Evolutionary conservation across 306 rosid species (phyloP).

Genomic region (Cicer chorassanicum): DNA sequence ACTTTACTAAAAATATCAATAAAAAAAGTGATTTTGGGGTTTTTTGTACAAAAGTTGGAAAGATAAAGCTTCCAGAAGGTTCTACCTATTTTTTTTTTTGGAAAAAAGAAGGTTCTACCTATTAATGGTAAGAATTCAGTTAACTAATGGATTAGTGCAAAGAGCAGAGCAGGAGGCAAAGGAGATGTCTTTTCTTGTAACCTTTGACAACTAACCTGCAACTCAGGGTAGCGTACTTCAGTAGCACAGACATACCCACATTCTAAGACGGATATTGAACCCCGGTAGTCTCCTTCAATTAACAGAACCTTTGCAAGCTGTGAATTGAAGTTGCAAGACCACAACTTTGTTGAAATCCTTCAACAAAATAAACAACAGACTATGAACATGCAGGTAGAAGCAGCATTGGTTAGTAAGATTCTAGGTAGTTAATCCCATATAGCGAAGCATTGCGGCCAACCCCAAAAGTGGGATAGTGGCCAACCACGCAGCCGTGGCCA

Average conservation of each 20-base stretch:
- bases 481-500: no score
- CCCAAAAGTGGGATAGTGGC: no score
- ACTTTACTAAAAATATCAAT: not conserved
- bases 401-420: conserved; percentile 2
- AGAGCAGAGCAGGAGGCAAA: conserved; percentile 38
- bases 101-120: conserved; percentile 20
- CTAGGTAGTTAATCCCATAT: not conserved
- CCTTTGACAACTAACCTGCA: conserved; percentile 67
- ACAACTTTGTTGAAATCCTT: conserved; percentile 79
- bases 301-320: conserved; percentile 95
- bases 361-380: conserved; percentile 43
- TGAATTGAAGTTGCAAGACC: conserved; percentile 96
- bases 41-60: conserved; percentile 3
- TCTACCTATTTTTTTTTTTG: not conserved
- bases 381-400: conserved; percentile 20
- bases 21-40: not conserved
- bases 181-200: conserved; percentile 13
- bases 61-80: conserved; percentile 29
- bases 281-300: conserved; percentile 86
- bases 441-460: no score
- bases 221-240: conserved; percentile 73
- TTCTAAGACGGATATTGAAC: conserved; percentile 76
- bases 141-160: conserved; percentile 17
- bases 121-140: conserved; percentile 30
- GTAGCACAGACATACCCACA: conserved; percentile 73